Evolutionary conservation across 1,139 yeast species (phyloP).

Genomic region (Arxiozyma heterogenica): DNA sequence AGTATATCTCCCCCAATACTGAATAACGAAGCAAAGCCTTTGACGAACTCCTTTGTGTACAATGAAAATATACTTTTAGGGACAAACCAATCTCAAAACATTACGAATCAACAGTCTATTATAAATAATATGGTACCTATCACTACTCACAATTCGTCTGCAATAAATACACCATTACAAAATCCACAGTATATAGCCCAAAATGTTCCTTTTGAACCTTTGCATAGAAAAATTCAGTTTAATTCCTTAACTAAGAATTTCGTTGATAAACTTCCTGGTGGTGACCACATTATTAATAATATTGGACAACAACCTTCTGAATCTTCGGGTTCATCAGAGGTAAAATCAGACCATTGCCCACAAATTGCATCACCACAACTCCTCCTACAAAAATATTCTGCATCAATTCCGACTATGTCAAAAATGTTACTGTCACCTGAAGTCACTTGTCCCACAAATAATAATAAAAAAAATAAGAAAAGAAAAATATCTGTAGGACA

Average conservation of each 20-base stretch:
- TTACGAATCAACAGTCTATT: neutral
- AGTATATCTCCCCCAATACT: neutral
- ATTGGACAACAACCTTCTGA: neutral
- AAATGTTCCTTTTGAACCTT: neutral
- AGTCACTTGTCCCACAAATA: neutral
- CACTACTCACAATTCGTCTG: neutral
- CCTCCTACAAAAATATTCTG: constrained; percentile 1
- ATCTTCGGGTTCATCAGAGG: neutral
- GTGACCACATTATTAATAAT: neutral
- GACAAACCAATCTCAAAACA: neutral
- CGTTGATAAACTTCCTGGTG: neutral
- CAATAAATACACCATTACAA: neutral
- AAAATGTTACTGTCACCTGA: neutral
- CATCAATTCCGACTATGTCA: neutral
- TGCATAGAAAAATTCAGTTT: neutral
- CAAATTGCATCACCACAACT: neutral
- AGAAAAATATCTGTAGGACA: neutral
- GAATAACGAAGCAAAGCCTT: neutral
- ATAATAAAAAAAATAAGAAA: neutral
- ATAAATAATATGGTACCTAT: neutral
- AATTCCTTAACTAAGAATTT: neutral
- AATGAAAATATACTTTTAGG: neutral
- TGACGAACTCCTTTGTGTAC: neutral
- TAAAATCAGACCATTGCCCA: neutral
- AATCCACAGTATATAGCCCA: neutral